Conservation (phyloP, 805 yeast genomes). For the Candida ortonii region DNA sequence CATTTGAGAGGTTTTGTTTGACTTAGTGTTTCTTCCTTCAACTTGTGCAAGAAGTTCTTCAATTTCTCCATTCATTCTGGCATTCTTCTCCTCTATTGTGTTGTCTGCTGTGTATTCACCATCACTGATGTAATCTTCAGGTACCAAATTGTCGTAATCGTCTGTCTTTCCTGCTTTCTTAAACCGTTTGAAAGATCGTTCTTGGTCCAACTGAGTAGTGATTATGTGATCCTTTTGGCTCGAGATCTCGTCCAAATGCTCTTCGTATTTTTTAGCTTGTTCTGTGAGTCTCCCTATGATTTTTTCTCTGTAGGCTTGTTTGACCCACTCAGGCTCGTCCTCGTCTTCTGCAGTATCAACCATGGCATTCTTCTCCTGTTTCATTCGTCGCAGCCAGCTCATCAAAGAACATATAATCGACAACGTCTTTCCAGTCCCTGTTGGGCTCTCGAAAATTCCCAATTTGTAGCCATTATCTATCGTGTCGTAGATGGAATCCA, state of each 20-base stretch:
- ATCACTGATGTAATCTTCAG: conserved; percentile 39
- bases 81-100: conserved; percentile 28
- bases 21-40: conserved; percentile 26
- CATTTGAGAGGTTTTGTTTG: conserved; percentile 20
- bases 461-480: conserved; percentile 54
- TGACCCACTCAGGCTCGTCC: conserved; percentile 43
- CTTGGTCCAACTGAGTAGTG: conserved; percentile 21
- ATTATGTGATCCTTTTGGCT: conserved; percentile 24
- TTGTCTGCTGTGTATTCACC: conserved; percentile 13
- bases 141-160: conserved; percentile 14
- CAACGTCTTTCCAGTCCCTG: conserved; percentile 92
- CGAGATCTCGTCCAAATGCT: conserved; percentile 36
- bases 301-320: conserved; percentile 32
- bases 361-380: conserved; percentile 37
- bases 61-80: conserved; percentile 45
- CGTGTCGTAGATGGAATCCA: conserved; percentile 70
- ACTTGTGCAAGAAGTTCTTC: conserved; percentile 44
- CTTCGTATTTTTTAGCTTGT: conserved; percentile 39
- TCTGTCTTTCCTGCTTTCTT: conserved; percentile 16
- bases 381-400: conserved; percentile 60
- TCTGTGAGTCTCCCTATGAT: conserved; percentile 29
- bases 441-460: conserved; percentile 88
- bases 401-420: conserved; percentile 81
- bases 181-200: conserved; percentile 10
- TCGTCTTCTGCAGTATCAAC: conserved; percentile 33